These are phyloP conservation scores for Cutaneotrichosporon mucoides DNA, from an alignment of 1,284 basidiomycete genomes.

Conservation along the genomic window DNA sequence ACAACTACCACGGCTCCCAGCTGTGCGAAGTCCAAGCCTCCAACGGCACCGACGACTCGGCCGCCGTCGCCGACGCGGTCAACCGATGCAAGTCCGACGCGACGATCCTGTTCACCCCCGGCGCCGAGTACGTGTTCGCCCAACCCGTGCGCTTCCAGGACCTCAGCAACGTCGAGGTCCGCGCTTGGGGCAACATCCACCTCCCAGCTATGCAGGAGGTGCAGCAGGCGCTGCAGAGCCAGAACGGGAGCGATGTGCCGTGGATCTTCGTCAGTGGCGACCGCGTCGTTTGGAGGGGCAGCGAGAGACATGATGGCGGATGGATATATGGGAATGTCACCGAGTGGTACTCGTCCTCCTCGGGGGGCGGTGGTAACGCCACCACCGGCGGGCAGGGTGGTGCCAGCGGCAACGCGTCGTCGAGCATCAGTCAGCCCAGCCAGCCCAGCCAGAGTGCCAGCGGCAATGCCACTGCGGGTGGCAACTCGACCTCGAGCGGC, in stretches of 20 bases:
- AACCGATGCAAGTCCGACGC: not conserved
- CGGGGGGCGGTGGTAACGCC: too few species aligned
- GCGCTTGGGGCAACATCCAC: not conserved
- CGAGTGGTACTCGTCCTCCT: too few species aligned
- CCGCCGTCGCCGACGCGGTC: not conserved
- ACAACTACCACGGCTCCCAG: not conserved
- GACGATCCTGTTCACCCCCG: not conserved
- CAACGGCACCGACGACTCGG: not conserved
- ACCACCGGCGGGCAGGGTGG: too few species aligned
- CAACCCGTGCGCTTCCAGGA: not conserved
- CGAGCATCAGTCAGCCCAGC: too few species aligned
- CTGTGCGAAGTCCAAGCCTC: not conserved
- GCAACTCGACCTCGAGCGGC: not conserved
- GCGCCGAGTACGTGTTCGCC: not conserved
- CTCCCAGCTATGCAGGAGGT: not conserved
- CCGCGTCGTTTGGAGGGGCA: not conserved
- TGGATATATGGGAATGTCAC: not conserved
- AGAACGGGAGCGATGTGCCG: not conserved
- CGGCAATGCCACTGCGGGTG: not conserved
- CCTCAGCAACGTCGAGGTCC: slow-evolving; percentile 1
- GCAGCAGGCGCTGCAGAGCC: not conserved
- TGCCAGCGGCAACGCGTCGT: not conserved
- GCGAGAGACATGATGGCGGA: not conserved
- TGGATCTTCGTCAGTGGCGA: not conserved
- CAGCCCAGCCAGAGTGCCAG: not conserved